phyloP scores from a whole-genome alignment of 2,329 filamentous ascomycete genomes.

The Ceratocystis huliohia region DNA sequence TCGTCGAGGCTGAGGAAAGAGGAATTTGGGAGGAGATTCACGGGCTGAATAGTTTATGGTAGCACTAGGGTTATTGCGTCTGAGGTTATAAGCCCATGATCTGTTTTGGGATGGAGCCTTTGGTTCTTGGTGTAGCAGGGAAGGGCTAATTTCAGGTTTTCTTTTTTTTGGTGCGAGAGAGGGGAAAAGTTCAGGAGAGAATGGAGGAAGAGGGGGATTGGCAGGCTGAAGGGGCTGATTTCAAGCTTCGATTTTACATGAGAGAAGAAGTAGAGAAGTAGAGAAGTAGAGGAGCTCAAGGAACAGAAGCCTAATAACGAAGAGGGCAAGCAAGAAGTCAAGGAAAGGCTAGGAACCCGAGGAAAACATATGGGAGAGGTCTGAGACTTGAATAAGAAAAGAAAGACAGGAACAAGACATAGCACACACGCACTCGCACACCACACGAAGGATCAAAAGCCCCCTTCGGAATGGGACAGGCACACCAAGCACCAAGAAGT shows the following conservation, averaged over 20 bases:
- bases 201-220: background rate
- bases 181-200: background rate
- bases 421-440: background rate
- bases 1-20: conserved; percentile 10
- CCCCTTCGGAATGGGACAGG: conserved; percentile 2
- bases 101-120: background rate
- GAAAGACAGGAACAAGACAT: background rate
- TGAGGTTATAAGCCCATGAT: background rate
- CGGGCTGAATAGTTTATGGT: background rate
- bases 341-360: background rate
- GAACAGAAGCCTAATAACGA: background rate
- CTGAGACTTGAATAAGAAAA: conserved; percentile 3
- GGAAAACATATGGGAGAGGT: conserved; percentile 2
- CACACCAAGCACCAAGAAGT: background rate
- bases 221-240: background rate
- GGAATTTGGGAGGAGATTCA: conserved; percentile 1
- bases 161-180: background rate
- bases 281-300: background rate
- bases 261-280: background rate
- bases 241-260: background rate
- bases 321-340: background rate
- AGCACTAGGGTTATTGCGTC: conserved; percentile 4
- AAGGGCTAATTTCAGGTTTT: background rate
- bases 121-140: conserved; percentile 1
- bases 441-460: background rate